These are phyloP conservation scores for Trichoderma breve DNA, from an alignment of 2,329 filamentous ascomycete genomes.

Conservation along the genomic window DNA sequence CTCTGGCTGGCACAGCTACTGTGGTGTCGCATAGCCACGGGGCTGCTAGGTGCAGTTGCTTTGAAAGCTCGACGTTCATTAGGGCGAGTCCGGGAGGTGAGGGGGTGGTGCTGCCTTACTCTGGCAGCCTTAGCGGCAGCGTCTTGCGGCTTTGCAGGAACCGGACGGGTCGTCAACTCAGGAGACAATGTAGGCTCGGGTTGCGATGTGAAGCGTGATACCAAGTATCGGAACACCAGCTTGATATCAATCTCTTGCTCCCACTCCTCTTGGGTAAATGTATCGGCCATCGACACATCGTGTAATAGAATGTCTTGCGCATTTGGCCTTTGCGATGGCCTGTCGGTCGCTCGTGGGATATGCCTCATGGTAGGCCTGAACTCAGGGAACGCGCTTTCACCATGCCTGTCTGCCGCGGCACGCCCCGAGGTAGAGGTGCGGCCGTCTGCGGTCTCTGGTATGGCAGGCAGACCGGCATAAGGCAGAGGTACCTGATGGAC, in stretches of 20 bases:
- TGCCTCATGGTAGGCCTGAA: conserved; percentile 50
- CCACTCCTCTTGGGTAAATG: conserved; percentile 78
- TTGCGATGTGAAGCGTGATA: conserved; percentile 66
- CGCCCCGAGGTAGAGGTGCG: conserved; percentile 28
- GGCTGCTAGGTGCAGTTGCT: conserved; percentile 49
- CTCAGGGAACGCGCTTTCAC: conserved; percentile 33
- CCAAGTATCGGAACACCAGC: conserved; percentile 86
- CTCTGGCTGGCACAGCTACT: conserved; percentile 86
- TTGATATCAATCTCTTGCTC: conserved; percentile 87
- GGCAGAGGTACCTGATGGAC: conserved; percentile 64
- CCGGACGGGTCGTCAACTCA: conserved; percentile 22
- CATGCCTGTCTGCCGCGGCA: conserved; percentile 25
- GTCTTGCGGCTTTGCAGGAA: conserved; percentile 56
- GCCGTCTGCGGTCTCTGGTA: conserved; percentile 50
- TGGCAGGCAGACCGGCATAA: conserved; percentile 73
- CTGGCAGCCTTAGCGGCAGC: conserved; percentile 74
- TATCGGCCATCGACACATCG: conserved; percentile 29
- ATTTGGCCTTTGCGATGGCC: conserved; percentile 33
- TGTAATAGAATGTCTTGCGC: conserved; percentile 26
- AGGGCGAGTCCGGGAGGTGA: conserved; percentile 61
- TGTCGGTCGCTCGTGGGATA: conserved; percentile 37
- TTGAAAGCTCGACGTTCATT: conserved; percentile 58
- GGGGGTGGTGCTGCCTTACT: conserved; percentile 84
- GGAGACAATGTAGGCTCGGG: conserved; percentile 28
- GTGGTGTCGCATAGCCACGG: conserved; percentile 48